A percentile compares a stretch with the other conserved stretches of the same genome.
Evolutionary conservation across 176 grass and related monocot genomes (phyloP).

Genomic region (Secale cereale): DNA sequence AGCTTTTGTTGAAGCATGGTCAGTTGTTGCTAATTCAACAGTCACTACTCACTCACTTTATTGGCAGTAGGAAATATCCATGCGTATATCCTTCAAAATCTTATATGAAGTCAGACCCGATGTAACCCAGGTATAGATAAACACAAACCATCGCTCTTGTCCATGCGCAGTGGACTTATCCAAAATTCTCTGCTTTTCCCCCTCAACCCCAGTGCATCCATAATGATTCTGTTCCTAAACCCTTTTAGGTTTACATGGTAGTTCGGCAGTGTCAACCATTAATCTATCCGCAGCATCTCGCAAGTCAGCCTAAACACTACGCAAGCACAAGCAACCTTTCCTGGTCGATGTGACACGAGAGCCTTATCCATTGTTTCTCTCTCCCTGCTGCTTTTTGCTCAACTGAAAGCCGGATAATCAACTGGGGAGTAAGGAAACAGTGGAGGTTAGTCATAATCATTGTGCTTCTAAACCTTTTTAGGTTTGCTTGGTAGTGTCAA

Average conservation of each 20-base stretch:
- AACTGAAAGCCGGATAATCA: not conserved
- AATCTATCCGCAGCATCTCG: constrained; percentile 11
- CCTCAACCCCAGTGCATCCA: not conserved
- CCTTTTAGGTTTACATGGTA: not conserved
- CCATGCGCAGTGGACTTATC: constrained; percentile 24
- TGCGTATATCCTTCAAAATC: constrained; percentile 13
- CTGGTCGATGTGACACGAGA: constrained; percentile 1
- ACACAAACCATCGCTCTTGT: not conserved
- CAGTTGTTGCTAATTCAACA: not conserved
- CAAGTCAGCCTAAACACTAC: constrained; percentile 15
- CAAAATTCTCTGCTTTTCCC: not conserved
- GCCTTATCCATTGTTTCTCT: constrained; percentile 19
- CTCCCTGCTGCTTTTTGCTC: not conserved
- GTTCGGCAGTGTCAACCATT: constrained; percentile 26
- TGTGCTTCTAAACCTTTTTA: constrained; percentile 1
- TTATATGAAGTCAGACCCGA: constrained; percentile 15
- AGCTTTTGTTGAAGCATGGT: constrained; percentile 4
- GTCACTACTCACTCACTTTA: not conserved
- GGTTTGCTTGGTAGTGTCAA: not conserved
- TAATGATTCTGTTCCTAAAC: not conserved
- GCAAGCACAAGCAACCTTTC: constrained; percentile 2
- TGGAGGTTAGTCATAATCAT: constrained; percentile 31
- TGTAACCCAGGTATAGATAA: not conserved
- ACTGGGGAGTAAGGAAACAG: constrained; percentile 5
- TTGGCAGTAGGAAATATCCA: not conserved